phyloP scores from a whole-genome alignment of 495 filamentous ascomycete species.

The Penicillium silybi region DNA sequence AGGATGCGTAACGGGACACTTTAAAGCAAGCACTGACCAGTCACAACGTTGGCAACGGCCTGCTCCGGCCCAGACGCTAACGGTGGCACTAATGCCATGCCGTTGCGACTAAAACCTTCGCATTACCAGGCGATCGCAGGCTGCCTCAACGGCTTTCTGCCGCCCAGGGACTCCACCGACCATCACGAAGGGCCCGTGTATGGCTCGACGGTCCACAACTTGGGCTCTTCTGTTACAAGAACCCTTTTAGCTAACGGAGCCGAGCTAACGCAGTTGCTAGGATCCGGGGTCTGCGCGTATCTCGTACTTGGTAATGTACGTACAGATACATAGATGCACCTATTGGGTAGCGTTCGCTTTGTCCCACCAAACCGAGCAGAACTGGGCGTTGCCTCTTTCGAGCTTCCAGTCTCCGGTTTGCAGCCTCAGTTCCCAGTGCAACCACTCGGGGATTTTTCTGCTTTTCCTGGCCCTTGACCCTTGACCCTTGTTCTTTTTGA shows the following conservation, averaged over 20 bases:
- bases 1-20: conserved; percentile 19
- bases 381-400: conserved; percentile 12
- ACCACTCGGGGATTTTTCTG: conserved; percentile 29
- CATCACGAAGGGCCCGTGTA: conserved; percentile 11
- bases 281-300: not conserved
- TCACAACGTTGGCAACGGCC: conserved; percentile 12
- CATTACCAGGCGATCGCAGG: conserved; percentile 2
- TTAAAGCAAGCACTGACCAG: conserved; percentile 21
- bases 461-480: conserved; percentile 6
- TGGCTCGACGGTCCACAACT: no score
- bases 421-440: conserved; percentile 18
- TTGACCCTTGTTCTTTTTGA: not conserved
- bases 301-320: not conserved
- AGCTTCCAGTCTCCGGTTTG: conserved; percentile 11
- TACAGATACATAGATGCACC: not conserved
- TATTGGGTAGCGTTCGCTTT: conserved; percentile 2
- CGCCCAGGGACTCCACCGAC: conserved; percentile 3
- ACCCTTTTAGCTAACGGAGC: not conserved
- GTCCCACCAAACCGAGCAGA: conserved; percentile 9
- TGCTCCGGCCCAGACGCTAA: conserved; percentile 20
- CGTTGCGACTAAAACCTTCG: conserved; percentile 24
- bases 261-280: not conserved
- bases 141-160: conserved; percentile 17
- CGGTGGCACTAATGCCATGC: conserved; percentile 20
- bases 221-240: no score